Conservation (phyloP, 352 stramenopile species). For the Phytophthora syringae region DNA sequence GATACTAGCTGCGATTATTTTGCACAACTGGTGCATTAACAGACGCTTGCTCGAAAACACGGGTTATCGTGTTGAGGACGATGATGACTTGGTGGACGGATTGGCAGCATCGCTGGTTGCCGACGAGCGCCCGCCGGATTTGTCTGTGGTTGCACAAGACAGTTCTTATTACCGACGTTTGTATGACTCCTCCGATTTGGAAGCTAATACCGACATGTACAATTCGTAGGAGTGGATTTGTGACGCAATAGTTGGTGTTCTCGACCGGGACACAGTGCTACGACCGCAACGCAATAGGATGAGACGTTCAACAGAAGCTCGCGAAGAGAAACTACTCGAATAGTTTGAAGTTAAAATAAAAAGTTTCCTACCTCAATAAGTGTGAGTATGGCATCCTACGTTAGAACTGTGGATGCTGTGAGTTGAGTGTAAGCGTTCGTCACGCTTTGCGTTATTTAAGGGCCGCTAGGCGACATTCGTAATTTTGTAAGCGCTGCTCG, state of each 20-base stretch:
- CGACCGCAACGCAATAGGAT: too few relatives aligned
- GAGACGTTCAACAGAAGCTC: too few relatives aligned
- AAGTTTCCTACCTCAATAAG: too few relatives aligned
- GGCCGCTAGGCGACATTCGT: too few relatives aligned
- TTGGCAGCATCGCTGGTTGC: background rate
- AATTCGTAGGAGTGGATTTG: background rate
- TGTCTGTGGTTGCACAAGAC: background rate
- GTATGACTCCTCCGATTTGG: background rate
- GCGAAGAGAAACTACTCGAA: too few relatives aligned
- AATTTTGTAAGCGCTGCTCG: background rate
- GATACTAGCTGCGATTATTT: background rate
- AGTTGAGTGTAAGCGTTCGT: too few relatives aligned
- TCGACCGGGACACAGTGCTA: background rate
- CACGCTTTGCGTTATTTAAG: too few relatives aligned
- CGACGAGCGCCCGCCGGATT: background rate
- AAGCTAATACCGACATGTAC: background rate
- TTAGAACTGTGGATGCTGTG: too few relatives aligned
- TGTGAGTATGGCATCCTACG: too few relatives aligned
- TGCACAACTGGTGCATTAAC: slow-evolving; percentile 7
- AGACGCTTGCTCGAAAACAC: background rate
- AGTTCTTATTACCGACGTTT: background rate
- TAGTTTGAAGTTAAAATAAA: too few relatives aligned
- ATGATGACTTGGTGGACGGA: background rate
- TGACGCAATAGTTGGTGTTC: background rate
- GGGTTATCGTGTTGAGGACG: background rate